Percentiles rank a stretch among this genome's conserved stretches.
Evolutionary conservation across 768 basidiomycete species (phyloP).

Genomic region (Boletus subparvulus): DNA sequence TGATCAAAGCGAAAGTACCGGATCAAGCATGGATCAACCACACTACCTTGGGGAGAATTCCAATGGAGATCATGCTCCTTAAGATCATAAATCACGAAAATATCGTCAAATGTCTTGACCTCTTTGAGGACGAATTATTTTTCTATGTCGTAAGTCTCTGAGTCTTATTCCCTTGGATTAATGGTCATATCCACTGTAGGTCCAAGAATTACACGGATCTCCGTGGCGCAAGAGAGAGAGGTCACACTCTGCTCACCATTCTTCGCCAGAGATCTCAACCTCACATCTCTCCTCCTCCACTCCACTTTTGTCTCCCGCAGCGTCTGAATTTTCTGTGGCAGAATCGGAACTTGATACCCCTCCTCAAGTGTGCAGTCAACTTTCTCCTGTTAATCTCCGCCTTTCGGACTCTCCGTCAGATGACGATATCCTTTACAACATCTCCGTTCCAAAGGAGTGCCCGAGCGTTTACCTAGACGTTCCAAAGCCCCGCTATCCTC

Average conservation of each 20-base stretch:
- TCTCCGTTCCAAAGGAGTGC: slow-evolving; percentile 12
- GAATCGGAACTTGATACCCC: slow-evolving; percentile 48
- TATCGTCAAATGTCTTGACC: slow-evolving; percentile 79
- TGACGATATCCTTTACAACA: slow-evolving; percentile 8
- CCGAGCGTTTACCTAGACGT: slow-evolving; percentile 11
- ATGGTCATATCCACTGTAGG: slow-evolving; percentile 41
- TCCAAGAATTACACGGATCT: slow-evolving; percentile 90
- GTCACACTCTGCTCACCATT: slow-evolving; percentile 26
- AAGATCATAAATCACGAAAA: slow-evolving; percentile 72
- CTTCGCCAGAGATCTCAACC: slow-evolving; percentile 27
- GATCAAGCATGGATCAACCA: slow-evolving; percentile 57
- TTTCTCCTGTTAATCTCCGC: slow-evolving; percentile 22
- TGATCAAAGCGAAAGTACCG: slow-evolving; percentile 71
- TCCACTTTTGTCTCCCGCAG: slow-evolving; percentile 59
- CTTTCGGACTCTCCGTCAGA: slow-evolving; percentile 12
- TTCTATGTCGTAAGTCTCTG: slow-evolving; percentile 75
- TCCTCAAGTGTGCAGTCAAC: slow-evolving; percentile 30
- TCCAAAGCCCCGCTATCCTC: slow-evolving; percentile 48
- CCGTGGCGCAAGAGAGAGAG: slow-evolving; percentile 68
- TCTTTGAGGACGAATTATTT: slow-evolving; percentile 81
- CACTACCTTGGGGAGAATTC: slow-evolving; percentile 59
- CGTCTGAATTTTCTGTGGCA: slow-evolving; percentile 45
- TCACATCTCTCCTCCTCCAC: slow-evolving; percentile 36
- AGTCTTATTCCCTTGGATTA: neutral
- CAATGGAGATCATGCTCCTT: slow-evolving; percentile 80